Conservation (phyloP, 495 filamentous ascomycete genomes). For the Penicillium bialowiezense region DNA sequence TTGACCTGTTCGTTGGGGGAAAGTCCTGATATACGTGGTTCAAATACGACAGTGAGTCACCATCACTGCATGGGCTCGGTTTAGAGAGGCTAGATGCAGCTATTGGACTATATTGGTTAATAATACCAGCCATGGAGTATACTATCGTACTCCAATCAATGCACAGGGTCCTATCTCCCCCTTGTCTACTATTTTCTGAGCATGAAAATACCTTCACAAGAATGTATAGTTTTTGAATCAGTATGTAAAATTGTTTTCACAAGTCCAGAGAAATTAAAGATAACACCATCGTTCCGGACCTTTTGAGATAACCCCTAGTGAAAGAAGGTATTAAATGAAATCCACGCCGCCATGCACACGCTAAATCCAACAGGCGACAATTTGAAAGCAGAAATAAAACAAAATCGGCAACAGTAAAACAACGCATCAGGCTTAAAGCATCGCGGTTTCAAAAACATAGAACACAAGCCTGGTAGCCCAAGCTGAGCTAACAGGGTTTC, state of each 20-base stretch:
- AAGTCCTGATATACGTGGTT: neutral
- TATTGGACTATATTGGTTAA: no score
- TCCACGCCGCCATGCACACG: constrained; percentile 12
- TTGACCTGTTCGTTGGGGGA: neutral
- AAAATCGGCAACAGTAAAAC: neutral
- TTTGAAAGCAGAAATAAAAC: neutral
- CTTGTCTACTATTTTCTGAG: no score
- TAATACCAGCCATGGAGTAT: no score
- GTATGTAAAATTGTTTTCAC: neutral
- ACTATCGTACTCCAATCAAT: no score
- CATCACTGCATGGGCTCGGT: neutral
- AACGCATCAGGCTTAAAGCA: neutral
- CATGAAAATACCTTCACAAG: no score
- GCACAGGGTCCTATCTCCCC: no score
- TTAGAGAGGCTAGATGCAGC: neutral
- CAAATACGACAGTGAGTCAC: neutral
- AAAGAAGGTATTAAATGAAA: neutral
- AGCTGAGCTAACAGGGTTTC: neutral
- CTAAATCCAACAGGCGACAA: constrained; percentile 10
- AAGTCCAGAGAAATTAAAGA: neutral
- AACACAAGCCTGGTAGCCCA: neutral
- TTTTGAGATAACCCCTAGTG: constrained; percentile 1
- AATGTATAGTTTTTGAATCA: no score
- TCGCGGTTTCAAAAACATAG: neutral
- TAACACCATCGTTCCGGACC: constrained; percentile 8